Evolutionary conservation across 108 stramenopile genomes (phyloP), one percentile per base, ranked within the genome.

Genomic region (Stephanodiscus minutulus): DNA sequence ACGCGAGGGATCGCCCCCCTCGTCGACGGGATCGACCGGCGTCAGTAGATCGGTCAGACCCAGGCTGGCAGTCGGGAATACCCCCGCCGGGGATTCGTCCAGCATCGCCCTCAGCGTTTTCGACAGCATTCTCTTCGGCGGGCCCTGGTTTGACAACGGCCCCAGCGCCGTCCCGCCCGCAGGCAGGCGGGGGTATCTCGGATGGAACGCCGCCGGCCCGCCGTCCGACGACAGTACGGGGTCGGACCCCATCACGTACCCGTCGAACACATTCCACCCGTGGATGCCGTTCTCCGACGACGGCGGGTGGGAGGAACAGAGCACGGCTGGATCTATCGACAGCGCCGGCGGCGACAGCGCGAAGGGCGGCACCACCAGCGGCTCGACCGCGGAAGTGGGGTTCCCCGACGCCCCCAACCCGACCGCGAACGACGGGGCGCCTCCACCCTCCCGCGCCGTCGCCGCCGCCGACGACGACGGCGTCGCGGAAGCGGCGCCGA

Each of bases 271-370:
- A 50, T 87, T 77, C 68, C 84, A 66, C 28, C 73, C 79, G 27
- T 64, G 61, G 11, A 47, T 41, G 18, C n/a, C 10, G 58, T 17
- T 58, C 50, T 48, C 71, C 78, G 46, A 28, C 41, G 24, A 75
- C 44, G 17, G 49, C 63, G 2, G 69, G 61, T 28, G 36, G 11
- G 54, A 60, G 5, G 59, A 68, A 24, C 61, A 58, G 17, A 86
- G 69, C 27, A 92, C 12, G 18, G 49, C 76, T 15, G 92, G 87
- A 58, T 88, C 88, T n/a, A 92, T 68, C 7, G 87, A 86, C 12
- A 90, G 41, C 18, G 74, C 81, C 29, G 91, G 85, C 13, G 77
- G 61, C 24, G 61, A 24, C 47, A 85, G 62, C 46, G 81, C 47
- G 65, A 77, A 84, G 15, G 84, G 65, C 56, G 88, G 87, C 72